Base-by-base conservation (phyloP, 805 yeast genomes). In the Saturnispora besseyi region DNA sequence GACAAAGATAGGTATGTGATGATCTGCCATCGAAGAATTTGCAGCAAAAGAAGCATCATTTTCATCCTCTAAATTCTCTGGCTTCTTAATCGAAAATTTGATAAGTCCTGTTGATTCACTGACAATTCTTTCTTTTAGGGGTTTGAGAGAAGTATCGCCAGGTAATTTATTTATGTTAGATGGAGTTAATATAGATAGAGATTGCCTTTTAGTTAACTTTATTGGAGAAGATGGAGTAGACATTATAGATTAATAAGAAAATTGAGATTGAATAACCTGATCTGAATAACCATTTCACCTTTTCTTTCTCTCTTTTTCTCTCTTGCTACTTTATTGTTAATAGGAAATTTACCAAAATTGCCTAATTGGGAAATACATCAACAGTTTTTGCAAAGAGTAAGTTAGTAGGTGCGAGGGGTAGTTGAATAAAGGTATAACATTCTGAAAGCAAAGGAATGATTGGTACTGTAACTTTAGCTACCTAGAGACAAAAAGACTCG, bases 41-140 rank as follows among this genome's bases (percentile, higher is more conserved):
- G 11, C 13, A 37, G 30, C 9, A 31, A n/a, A 18, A 30, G 22
- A 9, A 41, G 37, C 45, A 7, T 28, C 42, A 4, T 12, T 15
- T 8, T 45, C 29, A 9, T 46, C 44, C 2, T 12, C 10, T 4
- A 41, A 28, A 1, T 41, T 54, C 0, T 52, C 31, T 3, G 53
- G 43, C 26, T 57, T 60, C 26, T 54, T 48, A 24, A 72, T 50
- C 0, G 74, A 62, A 55, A 76, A 73, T 53, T 74, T 76, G 15
- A 68, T 75, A 34, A 77, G 58, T 0, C 82, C 82, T 0, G 81
- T 77, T 6, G 74, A 65, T 52, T 73, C 76, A 55, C 80, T 75
- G 12, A 74, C 64, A 11, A 75, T 59, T 51, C 81, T 37, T 60
- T 68, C 10, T 45, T 32, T 12, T 32, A 26, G 5, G 45, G 29